Evolutionary conservation across 2,329 filamentous ascomycete species (phyloP).

Genomic region (Sporothrix protearum): DNA sequence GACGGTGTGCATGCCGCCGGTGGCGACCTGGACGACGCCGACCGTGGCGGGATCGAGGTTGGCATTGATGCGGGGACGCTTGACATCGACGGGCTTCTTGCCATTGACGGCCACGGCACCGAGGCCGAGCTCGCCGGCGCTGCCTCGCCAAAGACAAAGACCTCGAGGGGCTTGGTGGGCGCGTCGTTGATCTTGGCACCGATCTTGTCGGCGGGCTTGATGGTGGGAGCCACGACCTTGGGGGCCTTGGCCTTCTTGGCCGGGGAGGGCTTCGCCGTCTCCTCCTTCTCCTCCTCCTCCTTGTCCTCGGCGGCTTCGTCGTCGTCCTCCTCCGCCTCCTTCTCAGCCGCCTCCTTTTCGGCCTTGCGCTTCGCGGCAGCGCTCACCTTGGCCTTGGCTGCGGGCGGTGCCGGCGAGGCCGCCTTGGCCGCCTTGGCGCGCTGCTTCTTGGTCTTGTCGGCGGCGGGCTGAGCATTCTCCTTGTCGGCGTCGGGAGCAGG

Average conservation of each 20-base stretch:
- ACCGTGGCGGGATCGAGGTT: constrained; percentile 54
- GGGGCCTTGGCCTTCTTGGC: constrained; percentile 25
- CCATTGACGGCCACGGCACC: constrained; percentile 61
- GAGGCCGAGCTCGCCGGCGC: constrained; percentile 77
- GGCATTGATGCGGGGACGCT: constrained; percentile 67
- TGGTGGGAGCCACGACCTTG: constrained; percentile 22
- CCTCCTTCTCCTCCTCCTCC: constrained; percentile 9
- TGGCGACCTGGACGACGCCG: constrained; percentile 70
- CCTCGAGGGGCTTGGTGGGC: constrained; percentile 61
- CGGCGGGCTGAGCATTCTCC: constrained; percentile 26
- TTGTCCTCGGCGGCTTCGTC: constrained; percentile 7
- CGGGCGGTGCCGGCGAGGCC: constrained; percentile 17
- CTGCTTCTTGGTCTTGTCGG: constrained; percentile 22
- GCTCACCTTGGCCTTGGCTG: constrained; percentile 24
- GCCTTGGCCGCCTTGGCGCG: constrained; percentile 22
- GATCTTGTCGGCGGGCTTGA: constrained; percentile 42
- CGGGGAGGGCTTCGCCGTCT: constrained; percentile 24
- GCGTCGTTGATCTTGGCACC: constrained; percentile 56
- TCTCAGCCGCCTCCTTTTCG: background rate
- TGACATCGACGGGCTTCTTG: constrained; percentile 65
- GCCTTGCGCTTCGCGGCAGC: constrained; percentile 26
- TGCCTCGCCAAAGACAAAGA: constrained; percentile 78
- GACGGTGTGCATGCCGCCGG: constrained; percentile 77
- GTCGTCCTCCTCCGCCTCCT: too few relatives aligned
- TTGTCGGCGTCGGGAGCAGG: constrained; percentile 22